A percentile compares a stretch with the other conserved stretches of the same genome.
Evolutionary conservation across 179 eudicot genomes (phyloP).

Genomic region (Actinidia arguta): DNA sequence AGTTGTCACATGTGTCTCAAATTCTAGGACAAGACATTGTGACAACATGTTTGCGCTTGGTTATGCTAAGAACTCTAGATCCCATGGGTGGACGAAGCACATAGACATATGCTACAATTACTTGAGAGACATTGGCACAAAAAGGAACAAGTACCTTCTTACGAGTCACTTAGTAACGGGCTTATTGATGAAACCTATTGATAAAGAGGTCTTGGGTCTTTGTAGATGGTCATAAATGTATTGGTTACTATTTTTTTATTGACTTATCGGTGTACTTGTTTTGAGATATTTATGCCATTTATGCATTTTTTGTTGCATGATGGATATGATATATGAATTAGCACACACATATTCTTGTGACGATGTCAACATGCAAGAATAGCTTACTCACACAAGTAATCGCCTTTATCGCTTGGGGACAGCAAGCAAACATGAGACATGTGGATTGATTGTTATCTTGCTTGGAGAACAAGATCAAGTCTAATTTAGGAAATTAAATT

Average conservation of each 20-base stretch:
- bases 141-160: not conserved
- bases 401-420: not conserved
- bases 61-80: not conserved
- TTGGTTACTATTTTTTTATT: not conserved
- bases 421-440: not conserved
- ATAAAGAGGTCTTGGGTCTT: not conserved
- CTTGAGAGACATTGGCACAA: not conserved
- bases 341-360: not conserved
- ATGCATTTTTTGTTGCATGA: not conserved
- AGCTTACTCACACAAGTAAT: not conserved
- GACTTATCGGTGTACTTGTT: too few relatives aligned
- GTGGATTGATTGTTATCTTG: too few relatives aligned
- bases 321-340: not conserved
- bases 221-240: not conserved
- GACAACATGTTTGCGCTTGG: not conserved
- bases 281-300: too few relatives aligned
- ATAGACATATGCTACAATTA: not conserved
- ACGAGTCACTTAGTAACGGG: not conserved
- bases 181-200: not conserved
- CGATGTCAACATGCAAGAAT: not conserved
- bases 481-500: too few relatives aligned
- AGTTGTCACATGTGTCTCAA: not conserved
- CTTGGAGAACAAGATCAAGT: too few relatives aligned
- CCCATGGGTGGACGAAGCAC: not conserved
- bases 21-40: too few relatives aligned